Evolutionary conservation across 441 rosid genomes (phyloP), one percentile per base, ranked within the genome.

Genomic region (Erodium texanum): DNA sequence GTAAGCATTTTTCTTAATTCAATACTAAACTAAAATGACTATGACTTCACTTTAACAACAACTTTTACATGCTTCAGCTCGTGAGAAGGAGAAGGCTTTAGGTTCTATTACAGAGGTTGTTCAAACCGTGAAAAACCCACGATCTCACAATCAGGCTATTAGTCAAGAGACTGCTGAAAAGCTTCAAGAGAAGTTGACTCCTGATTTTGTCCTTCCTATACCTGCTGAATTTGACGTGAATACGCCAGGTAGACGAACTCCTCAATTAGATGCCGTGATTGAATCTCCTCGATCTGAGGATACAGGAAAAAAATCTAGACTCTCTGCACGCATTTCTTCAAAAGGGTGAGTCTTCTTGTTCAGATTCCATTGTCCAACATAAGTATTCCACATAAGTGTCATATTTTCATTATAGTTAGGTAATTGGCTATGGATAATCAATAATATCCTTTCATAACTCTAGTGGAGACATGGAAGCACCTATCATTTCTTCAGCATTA

Each of bases 81-180:
- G 99, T 38, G 96, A 94, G 75, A 88, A 86, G 74, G 99, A 89
- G 63, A 66, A 73, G 71, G 97, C 97, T 1, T 68, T 83, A 5
- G 82, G 78, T 75, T 87, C 97, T 58, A 96, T 94, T 6, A 80
- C 87, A 0, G 99, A 94, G 80, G 88, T 94, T 11, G 86, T 94
- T 45, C 82, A 91, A 70, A 97, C 99, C 2, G 92, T 94, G 76
- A 87, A 79, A 80, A 84, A 77, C 70, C 97, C 99, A 20, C 89
- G 97, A 19, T 54, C 62, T 54, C 66, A 82, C 97, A 5, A 77
- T 82, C 24, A 91, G 97, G 66, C 96, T 88, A 84, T 89, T 95
- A 7, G 71, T 73, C 9, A 82, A 75, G 43, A 79, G 72, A 56
- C 91, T 93, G 1, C 75, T 79, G 52, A 62, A 92, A 67, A 88